Base-by-base conservation (phyloP, 2,329 filamentous ascomycete genomes). In the Cladobotryum protrusum region DNA sequence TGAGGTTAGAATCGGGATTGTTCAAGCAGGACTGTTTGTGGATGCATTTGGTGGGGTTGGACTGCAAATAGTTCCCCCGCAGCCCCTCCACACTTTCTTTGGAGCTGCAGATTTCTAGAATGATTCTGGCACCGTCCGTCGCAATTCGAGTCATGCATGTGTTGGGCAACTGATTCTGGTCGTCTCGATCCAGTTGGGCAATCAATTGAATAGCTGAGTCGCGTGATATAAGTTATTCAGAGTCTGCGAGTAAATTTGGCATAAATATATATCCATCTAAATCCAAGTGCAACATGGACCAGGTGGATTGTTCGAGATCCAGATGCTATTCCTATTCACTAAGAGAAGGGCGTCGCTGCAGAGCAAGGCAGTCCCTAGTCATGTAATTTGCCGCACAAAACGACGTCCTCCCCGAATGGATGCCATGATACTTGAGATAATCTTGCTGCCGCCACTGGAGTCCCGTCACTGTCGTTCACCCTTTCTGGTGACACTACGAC, bases 381-480 rank as follows among this genome's bases (percentile, higher is more conserved):
- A 19, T 57, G 57, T 48, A 86, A 71, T 50, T 73, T 79, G 19
- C 89, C 89, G 63, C 87, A 93, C 54, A 95, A 74, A 1, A 96
- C 86, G 20, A 90, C 83, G 66, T 96, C 90, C 52, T 89, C 83
- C 3, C 88, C 90, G 53, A 95, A 76, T 33, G 87, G 86, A 47
- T 82, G 76, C 89, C 89, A 95, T 52, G 71, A 77, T 11, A 89
- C 82, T 48, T 84, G 74, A 42, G 69, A 74, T 43, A 95, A 73
- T 56, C 83, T 82, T 14, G 85, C 81, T 1, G 82, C 83, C 6
- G 85, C 75, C 43, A 79, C 67, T 4, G 77, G 75, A 42, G 71
- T 69, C 3, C 78, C 81, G 15, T 74, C 63, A 2, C 69, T 65
- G 49, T 76, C 75, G 3, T 66, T 60, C 37, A 75, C 77, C 33